A percentile compares a stretch with the other conserved stretches of the same genome.
Evolutionary conservation across 78 protist species (phyloP).

Genomic region (Bodo saltans): DNA sequence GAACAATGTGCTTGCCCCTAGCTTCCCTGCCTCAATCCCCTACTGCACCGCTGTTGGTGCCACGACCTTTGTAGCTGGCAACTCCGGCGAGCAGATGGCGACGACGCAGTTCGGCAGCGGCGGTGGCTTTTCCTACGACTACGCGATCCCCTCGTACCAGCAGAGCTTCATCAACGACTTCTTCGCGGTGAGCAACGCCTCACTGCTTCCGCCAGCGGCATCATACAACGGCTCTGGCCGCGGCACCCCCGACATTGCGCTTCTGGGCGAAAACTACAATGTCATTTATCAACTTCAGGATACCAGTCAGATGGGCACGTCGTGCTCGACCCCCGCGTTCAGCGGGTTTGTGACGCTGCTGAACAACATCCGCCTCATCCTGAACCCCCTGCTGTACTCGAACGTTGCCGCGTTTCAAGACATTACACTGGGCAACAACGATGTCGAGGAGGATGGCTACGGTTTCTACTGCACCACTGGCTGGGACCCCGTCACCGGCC

Average conservation of each 20-base stretch:
- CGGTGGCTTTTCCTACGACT: slow-evolving; percentile 44
- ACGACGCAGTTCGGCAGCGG: slow-evolving; percentile 29
- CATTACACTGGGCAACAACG: background rate
- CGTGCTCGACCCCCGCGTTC: background rate
- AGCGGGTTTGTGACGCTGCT: background rate
- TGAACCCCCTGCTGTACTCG: background rate
- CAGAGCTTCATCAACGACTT: too few relatives aligned
- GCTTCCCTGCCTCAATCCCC: slow-evolving; percentile 19
- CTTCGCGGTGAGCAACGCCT: too few relatives aligned
- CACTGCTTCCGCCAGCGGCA: too few relatives aligned
- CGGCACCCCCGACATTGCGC: too few relatives aligned
- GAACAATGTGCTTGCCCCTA: background rate
- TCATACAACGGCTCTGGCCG: too few relatives aligned
- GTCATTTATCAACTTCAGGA: too few relatives aligned
- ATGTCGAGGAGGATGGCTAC: background rate
- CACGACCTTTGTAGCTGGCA: background rate
- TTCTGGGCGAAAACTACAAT: too few relatives aligned
- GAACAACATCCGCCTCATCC: slow-evolving; percentile 18
- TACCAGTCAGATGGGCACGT: background rate
- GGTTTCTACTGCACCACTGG: background rate
- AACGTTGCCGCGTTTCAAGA: background rate
- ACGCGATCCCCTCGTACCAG: background rate
- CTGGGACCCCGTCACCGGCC: slow-evolving; percentile 42
- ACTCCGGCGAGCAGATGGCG: background rate
- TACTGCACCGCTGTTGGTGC: slow-evolving; percentile 1